Evolutionary conservation across 2,329 filamentous ascomycete genomes (phyloP).

Genomic region (Aspergillus sp.): DNA sequence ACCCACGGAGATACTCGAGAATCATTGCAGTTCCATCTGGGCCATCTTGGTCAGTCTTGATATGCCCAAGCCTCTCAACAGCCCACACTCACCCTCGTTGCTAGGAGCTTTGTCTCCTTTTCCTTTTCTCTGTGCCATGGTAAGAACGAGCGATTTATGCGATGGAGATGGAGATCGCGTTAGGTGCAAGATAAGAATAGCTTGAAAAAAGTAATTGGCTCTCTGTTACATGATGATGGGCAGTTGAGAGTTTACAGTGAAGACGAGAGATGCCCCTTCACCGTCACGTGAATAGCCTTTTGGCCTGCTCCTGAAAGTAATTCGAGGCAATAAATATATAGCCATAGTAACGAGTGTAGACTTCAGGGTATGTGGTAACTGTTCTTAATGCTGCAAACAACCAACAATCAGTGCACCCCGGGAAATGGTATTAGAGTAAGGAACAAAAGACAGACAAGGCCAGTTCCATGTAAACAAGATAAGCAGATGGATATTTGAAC

Average conservation of each 20-base stretch:
- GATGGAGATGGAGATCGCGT: background rate
- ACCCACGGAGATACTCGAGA: constrained; percentile 45
- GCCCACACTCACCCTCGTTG: constrained; percentile 22
- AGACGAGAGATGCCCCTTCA: background rate
- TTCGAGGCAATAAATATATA: too few relatives aligned
- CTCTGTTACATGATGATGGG: background rate
- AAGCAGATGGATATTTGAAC: too few relatives aligned
- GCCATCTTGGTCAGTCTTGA: too few relatives aligned
- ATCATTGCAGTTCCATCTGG: constrained; percentile 36
- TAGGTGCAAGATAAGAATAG: too few relatives aligned
- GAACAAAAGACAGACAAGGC: too few relatives aligned
- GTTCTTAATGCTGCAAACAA: background rate
- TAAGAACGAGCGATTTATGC: constrained; percentile 1
- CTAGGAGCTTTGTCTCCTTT: constrained; percentile 24
- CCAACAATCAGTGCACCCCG: background rate
- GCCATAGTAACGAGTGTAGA: too few relatives aligned
- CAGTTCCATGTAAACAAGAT: too few relatives aligned
- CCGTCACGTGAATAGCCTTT: background rate
- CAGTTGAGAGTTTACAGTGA: background rate
- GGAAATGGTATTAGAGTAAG: background rate
- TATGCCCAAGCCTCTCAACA: background rate
- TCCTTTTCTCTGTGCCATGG: constrained; percentile 34
- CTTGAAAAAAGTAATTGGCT: too few relatives aligned
- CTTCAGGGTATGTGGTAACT: too few relatives aligned
- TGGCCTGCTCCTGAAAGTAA: background rate